A percentile compares a stretch with the other conserved stretches of the same genome.
These are phyloP conservation scores for Saccharomycopsis synnaedendra DNA, from an alignment of 805 yeast genomes.

Conservation along the genomic window DNA sequence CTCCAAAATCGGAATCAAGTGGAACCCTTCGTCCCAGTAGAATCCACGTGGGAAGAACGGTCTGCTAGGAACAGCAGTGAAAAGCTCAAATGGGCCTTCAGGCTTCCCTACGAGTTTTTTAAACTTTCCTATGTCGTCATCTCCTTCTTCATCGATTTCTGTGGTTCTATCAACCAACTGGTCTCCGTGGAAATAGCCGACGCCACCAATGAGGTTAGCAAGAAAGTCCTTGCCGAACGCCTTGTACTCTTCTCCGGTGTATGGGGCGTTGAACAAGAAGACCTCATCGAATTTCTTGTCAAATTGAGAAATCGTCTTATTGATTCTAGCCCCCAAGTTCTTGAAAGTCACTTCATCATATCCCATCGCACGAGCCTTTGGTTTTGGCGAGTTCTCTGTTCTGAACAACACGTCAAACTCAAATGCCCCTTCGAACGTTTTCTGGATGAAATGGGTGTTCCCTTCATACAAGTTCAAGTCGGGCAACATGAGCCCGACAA, in stretches of 20 bases:
- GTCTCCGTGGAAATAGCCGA: constrained; percentile 80
- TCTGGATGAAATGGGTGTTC: constrained; percentile 70
- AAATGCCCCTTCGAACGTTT: constrained; percentile 59
- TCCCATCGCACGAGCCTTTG: constrained; percentile 3
- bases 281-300: constrained; percentile 39
- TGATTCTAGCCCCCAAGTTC: constrained; percentile 26
- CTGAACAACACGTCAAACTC: constrained; percentile 65
- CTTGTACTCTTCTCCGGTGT: constrained; percentile 30
- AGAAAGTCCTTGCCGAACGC: constrained; percentile 67
- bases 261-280: constrained; percentile 47
- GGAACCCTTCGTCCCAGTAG: constrained; percentile 98
- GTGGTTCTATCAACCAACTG: constrained; percentile 70
- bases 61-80: constrained; percentile 82
- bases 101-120: constrained; percentile 38
- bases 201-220: constrained; percentile 81
- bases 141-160: constrained; percentile 56
- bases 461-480: constrained; percentile 56
- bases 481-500: constrained; percentile 37
- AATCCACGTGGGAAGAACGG: constrained; percentile 95
- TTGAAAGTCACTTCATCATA: constrained; percentile 16
- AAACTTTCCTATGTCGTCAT: constrained; percentile 28
- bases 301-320: constrained; percentile 26
- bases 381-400: constrained; percentile 22
- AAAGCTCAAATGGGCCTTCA: constrained; percentile 72
- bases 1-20: constrained; percentile 66